Evolutionary conservation across 805 yeast species (phyloP), one percentile per base, ranked within the genome.

Genomic region (Metschnikowia sp.): DNA sequence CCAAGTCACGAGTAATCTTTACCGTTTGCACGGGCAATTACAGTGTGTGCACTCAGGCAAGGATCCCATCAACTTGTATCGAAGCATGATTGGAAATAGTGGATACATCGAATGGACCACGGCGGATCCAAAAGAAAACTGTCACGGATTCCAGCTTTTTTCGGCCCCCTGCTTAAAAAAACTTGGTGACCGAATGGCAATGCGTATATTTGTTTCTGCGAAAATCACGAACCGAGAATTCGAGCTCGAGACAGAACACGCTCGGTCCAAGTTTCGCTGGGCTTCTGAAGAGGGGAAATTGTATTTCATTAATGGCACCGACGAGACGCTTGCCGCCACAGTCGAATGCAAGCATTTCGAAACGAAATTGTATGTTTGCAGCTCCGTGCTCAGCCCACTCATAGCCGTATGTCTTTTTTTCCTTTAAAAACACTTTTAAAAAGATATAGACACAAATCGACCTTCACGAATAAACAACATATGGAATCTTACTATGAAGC

Each of bases 71-170:
- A 26, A 15, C 13, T 33, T 50, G 28, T 48, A 42, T 19, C 41
- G 51, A 26, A 53, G 52, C 37, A 45, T 53, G 9, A 48, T 59
- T 18, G 63, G 63, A 3, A 55, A 58, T 26, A 55, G 63, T 12
- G 59, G 63, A 5, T 54, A 45, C 32, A 48, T 59, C 9, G 55
- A 53, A 33, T 40, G 19, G 19, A 32, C 22, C 9, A 15, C 13
- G 7, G 43, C 33, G 2, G 40, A 31, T 31, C 30, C 29, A 15
- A 32, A 32, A 2, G 18, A 18, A 15, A 40, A 26, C 15, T 36
- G 31, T 4, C 15, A 8, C 18, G 45, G 32, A 4, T 22, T 22
- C 7, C 36, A 34, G 18, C 18, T 34, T 19, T 10, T 10, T 10
- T 8, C 10, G 13, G 22, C 36, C 18, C 11, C 11, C 18, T 15